Conservation (phyloP, 495 filamentous ascomycete species). For the Neurospora sp. region DNA sequence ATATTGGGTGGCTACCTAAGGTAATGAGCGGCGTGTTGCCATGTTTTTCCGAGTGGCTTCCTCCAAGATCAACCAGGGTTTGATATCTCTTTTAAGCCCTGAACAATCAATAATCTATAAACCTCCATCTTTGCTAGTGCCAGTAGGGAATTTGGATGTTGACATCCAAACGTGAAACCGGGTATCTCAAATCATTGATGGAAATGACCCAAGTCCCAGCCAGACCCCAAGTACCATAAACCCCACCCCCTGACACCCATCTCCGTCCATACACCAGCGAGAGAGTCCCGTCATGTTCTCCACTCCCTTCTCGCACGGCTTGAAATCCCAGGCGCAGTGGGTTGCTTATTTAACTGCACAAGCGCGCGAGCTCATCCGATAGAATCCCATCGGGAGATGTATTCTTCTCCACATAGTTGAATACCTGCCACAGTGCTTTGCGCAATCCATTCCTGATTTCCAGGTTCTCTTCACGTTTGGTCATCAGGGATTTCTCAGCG, state of each 20-base stretch:
- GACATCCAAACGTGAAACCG: neutral
- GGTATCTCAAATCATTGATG: neutral
- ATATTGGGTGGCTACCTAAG: slow-evolving; percentile 17
- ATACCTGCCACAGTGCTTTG: no score
- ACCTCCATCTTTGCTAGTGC: no score
- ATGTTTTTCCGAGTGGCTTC: neutral
- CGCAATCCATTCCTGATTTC: no score
- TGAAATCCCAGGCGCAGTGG: neutral
- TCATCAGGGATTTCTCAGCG: no score
- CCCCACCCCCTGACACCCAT: neutral
- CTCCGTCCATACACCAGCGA: neutral
- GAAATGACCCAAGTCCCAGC: neutral
- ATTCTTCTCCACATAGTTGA: no score
- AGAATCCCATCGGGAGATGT: neutral
- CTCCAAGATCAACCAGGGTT: neutral
- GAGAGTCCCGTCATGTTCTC: no score
- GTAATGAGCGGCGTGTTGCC: slow-evolving; percentile 1
- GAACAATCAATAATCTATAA: neutral
- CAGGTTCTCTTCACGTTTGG: no score
- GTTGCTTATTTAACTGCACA: neutral
- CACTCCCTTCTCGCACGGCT: neutral
- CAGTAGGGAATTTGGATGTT: neutral
- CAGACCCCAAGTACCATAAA: neutral
- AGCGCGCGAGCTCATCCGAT: neutral
- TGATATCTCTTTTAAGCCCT: neutral